Conservation (phyloP, 176 grass and related monocot genomes). For the Aegilops tauschii region DNA sequence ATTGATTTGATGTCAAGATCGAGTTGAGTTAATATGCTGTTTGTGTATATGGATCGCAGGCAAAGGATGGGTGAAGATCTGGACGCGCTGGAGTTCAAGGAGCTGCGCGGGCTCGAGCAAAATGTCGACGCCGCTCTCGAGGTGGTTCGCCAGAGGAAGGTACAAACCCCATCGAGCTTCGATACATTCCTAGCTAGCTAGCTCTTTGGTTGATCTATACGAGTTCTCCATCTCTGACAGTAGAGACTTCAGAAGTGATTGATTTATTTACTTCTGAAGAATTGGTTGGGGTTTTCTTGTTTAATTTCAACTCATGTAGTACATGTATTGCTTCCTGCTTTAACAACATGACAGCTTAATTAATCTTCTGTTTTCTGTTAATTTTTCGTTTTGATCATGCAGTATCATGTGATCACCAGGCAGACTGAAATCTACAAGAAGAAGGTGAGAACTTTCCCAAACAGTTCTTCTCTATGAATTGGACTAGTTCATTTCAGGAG, state of each 20-base stretch:
- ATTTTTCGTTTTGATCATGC: conserved; percentile 24
- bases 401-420: conserved; percentile 82
- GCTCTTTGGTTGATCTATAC: background rate
- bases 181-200: background rate
- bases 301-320: background rate
- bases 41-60: conserved; percentile 22
- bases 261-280: background rate
- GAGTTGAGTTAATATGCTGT: background rate
- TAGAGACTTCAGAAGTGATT: too few species aligned
- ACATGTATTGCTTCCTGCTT: background rate
- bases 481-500: background rate
- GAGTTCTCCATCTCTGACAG: background rate
- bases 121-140: conserved; percentile 67
- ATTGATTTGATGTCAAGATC: background rate
- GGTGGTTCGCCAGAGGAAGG: conserved; percentile 82
- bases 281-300: background rate
- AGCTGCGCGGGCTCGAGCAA: conserved; percentile 85
- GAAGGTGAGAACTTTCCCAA: conserved; percentile 52
- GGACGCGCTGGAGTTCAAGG: conserved; percentile 61
- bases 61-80: conserved; percentile 89
- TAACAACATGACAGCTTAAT: background rate
- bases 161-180: conserved; percentile 21
- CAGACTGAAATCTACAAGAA: conserved; percentile 91
- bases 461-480: background rate
- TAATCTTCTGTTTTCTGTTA: background rate